Evolutionary conservation across 164 flowering plant species (phyloP).

Genomic region (Chloranthus sessilifolius): DNA sequence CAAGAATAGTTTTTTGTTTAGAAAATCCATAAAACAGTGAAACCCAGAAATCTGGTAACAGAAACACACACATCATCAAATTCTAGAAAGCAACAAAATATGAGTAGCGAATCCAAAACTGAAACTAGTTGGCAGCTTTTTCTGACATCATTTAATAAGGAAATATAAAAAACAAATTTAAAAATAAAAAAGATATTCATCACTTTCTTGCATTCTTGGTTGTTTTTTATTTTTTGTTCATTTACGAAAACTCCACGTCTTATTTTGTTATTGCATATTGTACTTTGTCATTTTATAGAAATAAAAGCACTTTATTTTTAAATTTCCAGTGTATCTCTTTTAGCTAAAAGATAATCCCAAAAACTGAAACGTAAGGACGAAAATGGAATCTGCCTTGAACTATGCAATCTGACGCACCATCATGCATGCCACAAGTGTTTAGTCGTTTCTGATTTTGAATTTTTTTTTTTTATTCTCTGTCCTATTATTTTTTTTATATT

Average conservation of each 20-base stretch:
- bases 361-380: conserved; percentile 22
- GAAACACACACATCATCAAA: neutral
- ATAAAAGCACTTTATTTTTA: neutral
- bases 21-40: neutral
- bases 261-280: conserved; percentile 23
- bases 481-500: neutral
- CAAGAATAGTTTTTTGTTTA: neutral
- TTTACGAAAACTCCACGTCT: conserved; percentile 35
- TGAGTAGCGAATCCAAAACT: conserved; percentile 10
- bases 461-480: neutral
- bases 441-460: conserved; percentile 1
- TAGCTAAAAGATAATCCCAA: conserved; percentile 7
- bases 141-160: conserved; percentile 11
- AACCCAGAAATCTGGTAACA: conserved; percentile 1
- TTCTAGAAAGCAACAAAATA: conserved; percentile 12
- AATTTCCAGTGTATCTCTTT: conserved; percentile 7
- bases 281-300: conserved; percentile 13
- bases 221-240: conserved; percentile 36
- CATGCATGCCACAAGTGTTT: no score
- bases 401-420: conserved; percentile 14
- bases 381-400: conserved; percentile 23
- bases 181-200: conserved; percentile 8
- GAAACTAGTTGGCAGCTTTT: conserved; percentile 16
- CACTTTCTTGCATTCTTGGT: conserved; percentile 32
- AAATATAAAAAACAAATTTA: conserved; percentile 8